Evolutionary conservation across 2,329 filamentous ascomycete genomes (phyloP).

Genomic region (Calonectria pteridis): DNA sequence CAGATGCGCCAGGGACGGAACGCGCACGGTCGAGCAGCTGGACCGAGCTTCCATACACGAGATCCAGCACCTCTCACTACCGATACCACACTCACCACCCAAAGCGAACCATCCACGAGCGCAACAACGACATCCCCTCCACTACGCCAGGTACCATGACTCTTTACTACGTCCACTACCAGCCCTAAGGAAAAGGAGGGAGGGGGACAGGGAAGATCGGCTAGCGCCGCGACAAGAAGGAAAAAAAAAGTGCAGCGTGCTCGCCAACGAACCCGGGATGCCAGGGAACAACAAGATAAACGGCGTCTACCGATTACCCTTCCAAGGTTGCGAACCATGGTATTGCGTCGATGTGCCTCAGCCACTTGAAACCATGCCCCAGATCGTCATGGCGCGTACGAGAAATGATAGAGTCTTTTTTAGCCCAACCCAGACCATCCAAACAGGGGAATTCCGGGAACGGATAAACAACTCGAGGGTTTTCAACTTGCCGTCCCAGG

Average conservation of each 20-base stretch:
- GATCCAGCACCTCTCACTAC: constrained; percentile 1
- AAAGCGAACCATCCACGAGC: constrained; percentile 14
- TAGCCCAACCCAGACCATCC: neutral
- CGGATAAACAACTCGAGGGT: neutral
- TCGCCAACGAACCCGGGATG: constrained; percentile 13
- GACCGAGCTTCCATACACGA: constrained; percentile 17
- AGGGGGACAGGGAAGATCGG: neutral
- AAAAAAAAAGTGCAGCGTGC: neutral
- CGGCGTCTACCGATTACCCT: constrained; percentile 14
- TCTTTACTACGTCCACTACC: constrained; percentile 10
- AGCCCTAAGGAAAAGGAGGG: constrained; percentile 3
- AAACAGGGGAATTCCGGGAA: constrained; percentile 3
- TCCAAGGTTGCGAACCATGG: constrained; percentile 8
- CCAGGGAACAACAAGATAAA: constrained; percentile 14
- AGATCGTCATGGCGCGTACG: constrained; percentile 8
- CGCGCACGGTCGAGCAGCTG: constrained; percentile 23
- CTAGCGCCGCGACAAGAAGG: constrained; percentile 4
- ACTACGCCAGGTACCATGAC: constrained; percentile 12
- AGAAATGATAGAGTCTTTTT: constrained; percentile 3
- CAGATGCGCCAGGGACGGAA: constrained; percentile 16
- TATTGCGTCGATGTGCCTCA: constrained; percentile 1
- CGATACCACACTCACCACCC: constrained; percentile 7
- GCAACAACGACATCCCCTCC: constrained; percentile 24
- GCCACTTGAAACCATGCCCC: neutral
- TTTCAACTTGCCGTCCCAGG: neutral